Evolutionary conservation across 2,329 filamentous ascomycete species (phyloP).

Genomic region (Massarina eburnea): DNA sequence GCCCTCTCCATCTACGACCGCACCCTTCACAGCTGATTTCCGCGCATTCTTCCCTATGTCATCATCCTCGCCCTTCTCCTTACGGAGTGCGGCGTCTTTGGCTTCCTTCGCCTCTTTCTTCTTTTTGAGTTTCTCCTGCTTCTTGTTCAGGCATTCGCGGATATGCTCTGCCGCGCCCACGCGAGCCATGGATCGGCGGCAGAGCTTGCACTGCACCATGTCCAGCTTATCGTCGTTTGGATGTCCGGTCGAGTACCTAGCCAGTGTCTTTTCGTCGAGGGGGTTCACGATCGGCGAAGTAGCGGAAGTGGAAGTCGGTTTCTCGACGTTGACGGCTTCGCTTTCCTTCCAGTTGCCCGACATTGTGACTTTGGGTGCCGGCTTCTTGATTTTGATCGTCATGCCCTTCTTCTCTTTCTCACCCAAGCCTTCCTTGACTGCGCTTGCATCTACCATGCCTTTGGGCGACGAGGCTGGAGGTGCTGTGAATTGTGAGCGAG

Average conservation of each 20-base stretch:
- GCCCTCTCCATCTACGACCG: slow-evolving; percentile 38
- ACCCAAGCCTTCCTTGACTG: slow-evolving; percentile 37
- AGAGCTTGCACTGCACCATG: slow-evolving; percentile 84
- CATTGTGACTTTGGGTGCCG: slow-evolving; percentile 63
- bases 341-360: slow-evolving; percentile 72
- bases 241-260: slow-evolving; percentile 78
- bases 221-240: slow-evolving; percentile 80
- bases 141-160: slow-evolving; percentile 78
- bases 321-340: slow-evolving; percentile 55
- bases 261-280: slow-evolving; percentile 73
- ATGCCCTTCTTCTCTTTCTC: slow-evolving; percentile 45
- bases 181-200: slow-evolving; percentile 83
- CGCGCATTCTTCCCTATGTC: slow-evolving; percentile 45
- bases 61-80: slow-evolving; percentile 49
- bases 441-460: slow-evolving; percentile 30
- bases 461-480: slow-evolving; percentile 25
- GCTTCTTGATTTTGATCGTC: slow-evolving; percentile 58
- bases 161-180: slow-evolving; percentile 73
- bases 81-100: slow-evolving; percentile 52
- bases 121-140: slow-evolving; percentile 66
- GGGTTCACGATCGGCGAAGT: slow-evolving; percentile 52
- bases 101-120: slow-evolving; percentile 65
- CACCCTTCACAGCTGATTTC: slow-evolving; percentile 45
- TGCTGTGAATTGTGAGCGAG: slow-evolving; percentile 25
- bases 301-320: slow-evolving; percentile 22